Evolutionary conservation across 306 rosid genomes (phyloP).

Genomic region (Sphenostylis stenocarpa): DNA sequence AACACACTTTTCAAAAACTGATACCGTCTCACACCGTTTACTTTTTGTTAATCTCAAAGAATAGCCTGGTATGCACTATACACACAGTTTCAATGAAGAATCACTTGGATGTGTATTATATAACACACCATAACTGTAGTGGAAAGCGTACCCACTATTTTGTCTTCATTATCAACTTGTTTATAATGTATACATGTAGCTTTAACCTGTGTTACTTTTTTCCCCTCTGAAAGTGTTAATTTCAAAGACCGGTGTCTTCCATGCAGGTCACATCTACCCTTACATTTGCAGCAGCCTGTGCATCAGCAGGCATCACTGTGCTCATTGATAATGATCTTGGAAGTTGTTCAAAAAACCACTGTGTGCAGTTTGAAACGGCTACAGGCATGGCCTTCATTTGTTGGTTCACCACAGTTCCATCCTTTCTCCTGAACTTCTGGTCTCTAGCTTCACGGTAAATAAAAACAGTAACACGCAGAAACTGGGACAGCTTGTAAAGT

Average conservation of each 20-base stretch:
- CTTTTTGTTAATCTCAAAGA: not conserved
- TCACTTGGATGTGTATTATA: not conserved
- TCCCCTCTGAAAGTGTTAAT: slow-evolving; percentile 26
- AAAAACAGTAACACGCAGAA: not conserved
- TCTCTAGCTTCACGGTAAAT: slow-evolving; percentile 66
- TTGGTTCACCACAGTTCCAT: slow-evolving; percentile 81
- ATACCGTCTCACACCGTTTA: not conserved
- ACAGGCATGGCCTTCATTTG: slow-evolving; percentile 89
- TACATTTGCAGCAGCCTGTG: slow-evolving; percentile 93
- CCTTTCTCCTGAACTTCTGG: slow-evolving; percentile 82
- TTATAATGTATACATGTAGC: not conserved
- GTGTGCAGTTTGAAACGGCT: slow-evolving; percentile 79
- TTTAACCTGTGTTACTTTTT: slow-evolving; percentile 2
- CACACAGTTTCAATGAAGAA: not conserved
- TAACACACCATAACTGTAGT: not conserved
- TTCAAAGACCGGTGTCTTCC: slow-evolving; percentile 16
- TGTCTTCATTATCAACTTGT: not conserved
- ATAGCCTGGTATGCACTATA: not conserved
- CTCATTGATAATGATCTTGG: slow-evolving; percentile 81
- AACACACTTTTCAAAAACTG: slow-evolving; percentile 1
- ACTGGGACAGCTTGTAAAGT: slow-evolving; percentile 28
- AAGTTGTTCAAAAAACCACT: slow-evolving; percentile 61
- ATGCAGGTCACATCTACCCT: slow-evolving; percentile 83
- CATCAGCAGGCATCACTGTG: slow-evolving; percentile 94
- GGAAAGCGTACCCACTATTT: not conserved